phyloP scores from a whole-genome alignment of 2,329 filamentous ascomycete genomes.

The Colletotrichum sojae region DNA sequence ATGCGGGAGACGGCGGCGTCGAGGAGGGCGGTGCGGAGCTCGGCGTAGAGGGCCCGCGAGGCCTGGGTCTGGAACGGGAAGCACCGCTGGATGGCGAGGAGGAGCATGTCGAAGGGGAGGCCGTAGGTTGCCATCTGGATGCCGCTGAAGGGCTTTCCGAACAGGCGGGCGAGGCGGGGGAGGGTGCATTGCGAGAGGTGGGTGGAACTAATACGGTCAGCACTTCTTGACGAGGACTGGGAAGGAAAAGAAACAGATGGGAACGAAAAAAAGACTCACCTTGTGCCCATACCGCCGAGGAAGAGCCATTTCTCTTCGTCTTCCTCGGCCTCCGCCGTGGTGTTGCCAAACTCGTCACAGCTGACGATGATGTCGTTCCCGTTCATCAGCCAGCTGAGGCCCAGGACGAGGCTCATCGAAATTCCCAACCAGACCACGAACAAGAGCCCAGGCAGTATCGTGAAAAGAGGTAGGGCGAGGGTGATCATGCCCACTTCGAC shows the following conservation, averaged over 20 bases:
- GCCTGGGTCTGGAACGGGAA: conserved; percentile 48
- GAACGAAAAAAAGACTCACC: conserved; percentile 43
- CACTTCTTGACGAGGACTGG: neutral
- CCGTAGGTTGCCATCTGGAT: conserved; percentile 66
- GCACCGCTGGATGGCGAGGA: conserved; percentile 50
- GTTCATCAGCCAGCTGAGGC: conserved; percentile 50
- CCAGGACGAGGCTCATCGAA: conserved; percentile 44
- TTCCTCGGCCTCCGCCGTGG: conserved; percentile 46
- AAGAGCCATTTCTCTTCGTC: conserved; percentile 54
- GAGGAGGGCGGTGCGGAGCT: conserved; percentile 53
- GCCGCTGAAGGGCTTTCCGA: conserved; percentile 60
- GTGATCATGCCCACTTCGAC: conserved; percentile 47
- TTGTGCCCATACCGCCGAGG: conserved; percentile 51
- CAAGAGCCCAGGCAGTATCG: conserved; percentile 49
- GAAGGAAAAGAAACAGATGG: neutral
- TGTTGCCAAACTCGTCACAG: conserved; percentile 44
- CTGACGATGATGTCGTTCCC: conserved; percentile 43
- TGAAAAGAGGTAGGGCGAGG: conserved; percentile 45
- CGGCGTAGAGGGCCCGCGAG: conserved; percentile 51
- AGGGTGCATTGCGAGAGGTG: conserved; percentile 49
- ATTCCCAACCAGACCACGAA: conserved; percentile 47
- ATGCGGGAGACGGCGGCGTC: conserved; percentile 51
- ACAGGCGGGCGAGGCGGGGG: conserved; percentile 53
- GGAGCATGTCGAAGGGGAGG: conserved; percentile 66
- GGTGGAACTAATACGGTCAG: conserved; percentile 44